Evolutionary conservation across 1,284 basidiomycete genomes (phyloP).

Genomic region (Apiotrichum domesticum): DNA sequence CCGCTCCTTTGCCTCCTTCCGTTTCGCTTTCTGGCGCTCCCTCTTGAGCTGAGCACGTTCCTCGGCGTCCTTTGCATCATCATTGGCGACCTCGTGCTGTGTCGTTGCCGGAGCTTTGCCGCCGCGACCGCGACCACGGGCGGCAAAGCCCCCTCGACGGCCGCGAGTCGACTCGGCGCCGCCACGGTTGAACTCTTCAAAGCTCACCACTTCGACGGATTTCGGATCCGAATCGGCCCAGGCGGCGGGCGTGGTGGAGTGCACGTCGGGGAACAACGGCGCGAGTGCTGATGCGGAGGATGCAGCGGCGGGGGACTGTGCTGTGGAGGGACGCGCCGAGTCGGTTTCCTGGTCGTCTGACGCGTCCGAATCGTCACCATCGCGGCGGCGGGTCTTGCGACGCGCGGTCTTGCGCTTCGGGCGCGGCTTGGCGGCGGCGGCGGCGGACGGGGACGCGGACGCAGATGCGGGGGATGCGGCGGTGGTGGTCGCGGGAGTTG

Average conservation of each 20-base stretch:
- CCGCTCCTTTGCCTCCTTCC: constrained; percentile 24
- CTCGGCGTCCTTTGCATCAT: constrained; percentile 15
- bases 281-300: not conserved
- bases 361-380: constrained; percentile 5
- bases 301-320: not conserved
- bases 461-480: not conserved
- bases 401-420: constrained; percentile 4
- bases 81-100: too few species aligned
- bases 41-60: constrained; percentile 25
- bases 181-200: constrained; percentile 26
- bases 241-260: constrained; percentile 25
- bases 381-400: constrained; percentile 15
- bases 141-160: constrained; percentile 1
- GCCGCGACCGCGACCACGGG: constrained; percentile 6
- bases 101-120: constrained; percentile 1
- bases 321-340: not conserved
- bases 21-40: constrained; percentile 34
- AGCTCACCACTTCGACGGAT: constrained; percentile 14
- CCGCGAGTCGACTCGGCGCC: not conserved
- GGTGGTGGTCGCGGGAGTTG: constrained; percentile 3
- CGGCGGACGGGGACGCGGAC: not conserved
- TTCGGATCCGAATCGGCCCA: constrained; percentile 23
- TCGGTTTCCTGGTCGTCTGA: not conserved
- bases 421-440: not conserved
- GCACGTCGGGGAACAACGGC: constrained; percentile 24